These are phyloP conservation scores for Pelargonium australe DNA, from an alignment of 441 rosid species.

Conservation along the genomic window DNA sequence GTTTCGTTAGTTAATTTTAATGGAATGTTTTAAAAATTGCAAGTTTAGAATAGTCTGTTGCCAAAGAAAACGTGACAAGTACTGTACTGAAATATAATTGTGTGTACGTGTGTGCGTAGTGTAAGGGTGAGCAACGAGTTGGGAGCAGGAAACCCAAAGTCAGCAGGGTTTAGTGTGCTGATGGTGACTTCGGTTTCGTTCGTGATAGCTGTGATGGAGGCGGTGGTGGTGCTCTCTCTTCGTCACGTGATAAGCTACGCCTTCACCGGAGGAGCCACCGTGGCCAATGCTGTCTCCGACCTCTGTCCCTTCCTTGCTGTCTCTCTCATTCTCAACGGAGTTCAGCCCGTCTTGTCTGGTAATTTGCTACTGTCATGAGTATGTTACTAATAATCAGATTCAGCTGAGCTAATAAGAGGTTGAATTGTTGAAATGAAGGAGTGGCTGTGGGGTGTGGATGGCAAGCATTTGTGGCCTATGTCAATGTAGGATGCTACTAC, in stretches of 20 bases:
- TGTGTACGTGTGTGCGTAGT: conserved; percentile 14
- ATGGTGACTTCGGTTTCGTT: conserved; percentile 30
- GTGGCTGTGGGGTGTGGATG: conserved; percentile 72
- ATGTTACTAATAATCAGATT: not conserved
- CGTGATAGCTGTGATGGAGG: conserved; percentile 21
- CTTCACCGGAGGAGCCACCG: conserved; percentile 35
- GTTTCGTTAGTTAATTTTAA: too few species aligned
- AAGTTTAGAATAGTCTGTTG: too few species aligned
- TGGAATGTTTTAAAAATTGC: too few species aligned
- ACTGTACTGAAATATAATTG: too few species aligned
- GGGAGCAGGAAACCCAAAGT: conserved; percentile 44
- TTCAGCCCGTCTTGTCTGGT: conserved; percentile 54
- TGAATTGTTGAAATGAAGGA: conserved; percentile 28
- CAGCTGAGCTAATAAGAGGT: too few species aligned
- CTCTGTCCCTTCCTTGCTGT: conserved; percentile 39
- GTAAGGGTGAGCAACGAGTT: conserved; percentile 51
- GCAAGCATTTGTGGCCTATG: conserved; percentile 67
- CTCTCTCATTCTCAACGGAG: conserved; percentile 35
- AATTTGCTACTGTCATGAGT: not conserved
- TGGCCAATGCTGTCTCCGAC: conserved; percentile 37
- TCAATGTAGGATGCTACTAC: conserved; percentile 60
- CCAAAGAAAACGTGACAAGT: too few species aligned
- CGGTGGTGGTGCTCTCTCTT: conserved; percentile 20
- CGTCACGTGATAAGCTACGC: conserved; percentile 40
- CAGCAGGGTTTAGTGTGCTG: conserved; percentile 34